phyloP scores from a whole-genome alignment of 805 yeast genomes.

The Candida endomychidarum region DNA sequence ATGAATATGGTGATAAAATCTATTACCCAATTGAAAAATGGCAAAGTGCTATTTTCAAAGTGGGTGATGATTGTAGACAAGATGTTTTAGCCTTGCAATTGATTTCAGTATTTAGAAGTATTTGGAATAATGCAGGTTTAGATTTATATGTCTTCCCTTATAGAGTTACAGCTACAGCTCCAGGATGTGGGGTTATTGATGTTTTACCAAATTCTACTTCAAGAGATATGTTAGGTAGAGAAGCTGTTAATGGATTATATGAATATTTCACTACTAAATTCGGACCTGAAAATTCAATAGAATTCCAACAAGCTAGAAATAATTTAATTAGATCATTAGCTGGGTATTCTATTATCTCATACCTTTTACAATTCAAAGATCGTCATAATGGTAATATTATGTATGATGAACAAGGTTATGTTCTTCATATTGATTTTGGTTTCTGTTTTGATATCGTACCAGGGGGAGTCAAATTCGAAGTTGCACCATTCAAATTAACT shows the following conservation, averaged over 20 bases:
- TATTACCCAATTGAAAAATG: slow-evolving; percentile 59
- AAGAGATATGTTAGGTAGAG: slow-evolving; percentile 98
- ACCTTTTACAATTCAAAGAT: slow-evolving; percentile 89
- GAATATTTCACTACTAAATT: slow-evolving; percentile 89
- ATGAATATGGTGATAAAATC: slow-evolving; percentile 34
- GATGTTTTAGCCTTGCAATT: slow-evolving; percentile 92
- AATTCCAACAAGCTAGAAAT: slow-evolving; percentile 87
- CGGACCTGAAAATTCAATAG: slow-evolving; percentile 90
- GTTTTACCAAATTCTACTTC: slow-evolving; percentile 94
- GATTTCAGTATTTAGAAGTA: slow-evolving; percentile 85
- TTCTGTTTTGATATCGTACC: slow-evolving; percentile 98
- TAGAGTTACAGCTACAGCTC: slow-evolving; percentile 97
- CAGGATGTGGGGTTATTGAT: slow-evolving; percentile 99
- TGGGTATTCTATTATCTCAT: slow-evolving; percentile 90
- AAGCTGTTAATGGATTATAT: slow-evolving; percentile 94
- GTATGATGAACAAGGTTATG: slow-evolving; percentile 94
- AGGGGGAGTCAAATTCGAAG: slow-evolving; percentile 97
- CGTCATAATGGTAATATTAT: slow-evolving; percentile 97
- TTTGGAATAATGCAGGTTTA: slow-evolving; percentile 84
- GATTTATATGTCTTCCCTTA: slow-evolving; percentile 92
- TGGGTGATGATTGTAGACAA: slow-evolving; percentile 98
- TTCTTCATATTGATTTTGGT: slow-evolving; percentile 96
- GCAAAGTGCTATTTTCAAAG: slow-evolving; percentile 97
- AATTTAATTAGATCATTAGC: slow-evolving; percentile 93
- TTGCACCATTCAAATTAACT: slow-evolving; percentile 96